Percentiles rank a stretch among this genome's conserved stretches.
These are phyloP conservation scores for Schizophyllum commune DNA, from an alignment of 1,284 basidiomycete species.

Conservation along the genomic window DNA sequence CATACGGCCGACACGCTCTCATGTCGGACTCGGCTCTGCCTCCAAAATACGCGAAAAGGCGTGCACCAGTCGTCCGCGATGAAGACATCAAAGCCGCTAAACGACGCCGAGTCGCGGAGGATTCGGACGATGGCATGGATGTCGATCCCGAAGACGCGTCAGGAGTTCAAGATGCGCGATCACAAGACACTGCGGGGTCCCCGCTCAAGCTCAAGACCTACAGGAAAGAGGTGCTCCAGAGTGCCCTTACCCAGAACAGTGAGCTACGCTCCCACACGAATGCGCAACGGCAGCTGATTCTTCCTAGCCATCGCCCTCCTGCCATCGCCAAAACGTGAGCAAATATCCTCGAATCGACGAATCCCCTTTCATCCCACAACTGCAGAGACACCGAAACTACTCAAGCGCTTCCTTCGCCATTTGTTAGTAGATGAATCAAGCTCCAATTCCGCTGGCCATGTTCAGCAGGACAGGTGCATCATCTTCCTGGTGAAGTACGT, in stretches of 20 bases:
- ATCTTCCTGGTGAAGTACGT: neutral
- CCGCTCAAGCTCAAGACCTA: constrained; percentile 1
- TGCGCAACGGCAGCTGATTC: neutral
- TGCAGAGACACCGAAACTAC: neutral
- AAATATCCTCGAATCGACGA: neutral
- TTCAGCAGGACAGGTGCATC: neutral
- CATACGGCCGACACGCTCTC: neutral
- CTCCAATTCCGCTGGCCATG: neutral
- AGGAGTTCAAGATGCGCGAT: neutral
- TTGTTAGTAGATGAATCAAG: neutral
- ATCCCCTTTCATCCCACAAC: neutral
- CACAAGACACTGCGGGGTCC: neutral
- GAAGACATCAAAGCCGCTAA: neutral
- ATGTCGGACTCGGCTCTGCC: constrained; percentile 15
- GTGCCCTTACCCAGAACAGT: constrained; percentile 27
- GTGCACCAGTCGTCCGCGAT: neutral
- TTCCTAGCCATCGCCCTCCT: constrained; percentile 25
- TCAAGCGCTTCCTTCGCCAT: neutral
- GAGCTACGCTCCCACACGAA: constrained; percentile 4
- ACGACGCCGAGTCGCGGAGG: neutral
- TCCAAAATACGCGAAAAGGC: neutral
- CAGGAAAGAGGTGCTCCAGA: constrained; percentile 19
- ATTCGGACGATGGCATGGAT: neutral
- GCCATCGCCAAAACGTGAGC: constrained; percentile 19
- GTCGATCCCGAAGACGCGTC: neutral